Conservation (phyloP, 306 rosid genomes). For the Hippophae tibetana region DNA sequence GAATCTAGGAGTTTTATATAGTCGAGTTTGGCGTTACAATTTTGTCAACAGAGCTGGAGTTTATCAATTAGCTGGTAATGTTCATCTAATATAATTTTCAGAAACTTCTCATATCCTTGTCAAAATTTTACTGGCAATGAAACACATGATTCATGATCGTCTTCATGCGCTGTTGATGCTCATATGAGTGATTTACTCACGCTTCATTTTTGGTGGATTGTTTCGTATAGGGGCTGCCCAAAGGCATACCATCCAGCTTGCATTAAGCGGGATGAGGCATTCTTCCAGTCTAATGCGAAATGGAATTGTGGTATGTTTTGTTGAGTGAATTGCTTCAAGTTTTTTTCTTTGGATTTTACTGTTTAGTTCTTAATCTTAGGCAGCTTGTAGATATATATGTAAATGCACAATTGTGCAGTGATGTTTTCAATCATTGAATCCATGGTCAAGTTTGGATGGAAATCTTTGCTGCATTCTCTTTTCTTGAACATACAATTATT, state of each 20-base stretch:
- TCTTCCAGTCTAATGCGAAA: slow-evolving; percentile 83
- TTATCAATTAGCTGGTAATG: not conserved
- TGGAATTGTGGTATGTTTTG: slow-evolving; percentile 89
- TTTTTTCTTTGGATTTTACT: too few relatives aligned
- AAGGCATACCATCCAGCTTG: slow-evolving; percentile 96
- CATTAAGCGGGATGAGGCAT: slow-evolving; percentile 83
- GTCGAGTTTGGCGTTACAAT: too few relatives aligned
- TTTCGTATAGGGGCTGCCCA: slow-evolving; percentile 70
- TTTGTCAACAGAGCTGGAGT: too few relatives aligned
- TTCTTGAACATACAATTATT: too few relatives aligned
- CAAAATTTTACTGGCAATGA: not conserved
- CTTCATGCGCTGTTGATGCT: not conserved
- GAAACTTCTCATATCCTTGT: not conserved
- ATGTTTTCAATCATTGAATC: too few relatives aligned
- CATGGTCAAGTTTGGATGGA: too few relatives aligned
- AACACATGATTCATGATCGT: not conserved
- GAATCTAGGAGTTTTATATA: too few relatives aligned
- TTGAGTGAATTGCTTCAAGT: not conserved
- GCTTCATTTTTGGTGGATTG: slow-evolving; percentile 1
- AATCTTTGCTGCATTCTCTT: not conserved
- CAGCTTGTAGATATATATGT: too few relatives aligned
- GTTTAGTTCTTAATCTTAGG: too few relatives aligned
- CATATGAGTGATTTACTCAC: slow-evolving; percentile 1
- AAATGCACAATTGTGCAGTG: too few relatives aligned
- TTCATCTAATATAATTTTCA: not conserved